phyloP scores from a whole-genome alignment of 2,329 filamentous ascomycete genomes.

The Thelonectria rubi region DNA sequence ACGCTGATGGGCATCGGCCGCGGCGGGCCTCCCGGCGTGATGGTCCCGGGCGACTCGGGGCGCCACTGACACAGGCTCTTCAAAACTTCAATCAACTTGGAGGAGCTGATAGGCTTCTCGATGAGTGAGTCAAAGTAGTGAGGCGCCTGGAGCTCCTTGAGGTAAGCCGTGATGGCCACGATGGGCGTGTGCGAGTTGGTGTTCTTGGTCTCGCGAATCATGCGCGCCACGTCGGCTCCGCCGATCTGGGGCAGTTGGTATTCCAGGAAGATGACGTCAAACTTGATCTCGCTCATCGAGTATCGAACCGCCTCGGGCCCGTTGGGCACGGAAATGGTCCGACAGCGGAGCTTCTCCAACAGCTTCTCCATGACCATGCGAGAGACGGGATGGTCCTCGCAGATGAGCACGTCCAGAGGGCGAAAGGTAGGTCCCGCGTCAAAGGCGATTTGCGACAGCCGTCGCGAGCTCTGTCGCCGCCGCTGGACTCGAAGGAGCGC shows the following conservation, averaged over 20 bases:
- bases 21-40: conserved; percentile 57
- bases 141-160: conserved; percentile 95
- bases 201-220: conserved; percentile 97
- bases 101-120: conserved; percentile 94
- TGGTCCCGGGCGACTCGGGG: conserved; percentile 66
- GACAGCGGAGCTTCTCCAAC: conserved; percentile 92
- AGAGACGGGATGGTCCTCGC: conserved; percentile 96
- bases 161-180: conserved; percentile 93
- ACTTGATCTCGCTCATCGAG: conserved; percentile 96
- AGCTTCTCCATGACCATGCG: conserved; percentile 99
- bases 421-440: conserved; percentile 87
- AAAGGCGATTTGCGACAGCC: conserved; percentile 89
- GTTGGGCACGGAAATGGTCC: conserved; percentile 90
- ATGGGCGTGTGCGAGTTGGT: conserved; percentile 94
- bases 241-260: conserved; percentile 95
- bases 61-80: conserved; percentile 94
- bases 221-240: conserved; percentile 92
- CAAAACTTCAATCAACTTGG: conserved; percentile 89
- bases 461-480: conserved; percentile 92
- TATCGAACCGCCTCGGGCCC: conserved; percentile 93
- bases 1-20: conserved; percentile 71
- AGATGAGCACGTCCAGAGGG: conserved; percentile 92
- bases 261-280: conserved; percentile 98
- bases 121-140: conserved; percentile 97
- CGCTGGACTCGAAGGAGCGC: conserved; percentile 91